Conservation (phyloP, 2,329 filamentous ascomycete genomes). For the Verticillium albo-atrum region DNA sequence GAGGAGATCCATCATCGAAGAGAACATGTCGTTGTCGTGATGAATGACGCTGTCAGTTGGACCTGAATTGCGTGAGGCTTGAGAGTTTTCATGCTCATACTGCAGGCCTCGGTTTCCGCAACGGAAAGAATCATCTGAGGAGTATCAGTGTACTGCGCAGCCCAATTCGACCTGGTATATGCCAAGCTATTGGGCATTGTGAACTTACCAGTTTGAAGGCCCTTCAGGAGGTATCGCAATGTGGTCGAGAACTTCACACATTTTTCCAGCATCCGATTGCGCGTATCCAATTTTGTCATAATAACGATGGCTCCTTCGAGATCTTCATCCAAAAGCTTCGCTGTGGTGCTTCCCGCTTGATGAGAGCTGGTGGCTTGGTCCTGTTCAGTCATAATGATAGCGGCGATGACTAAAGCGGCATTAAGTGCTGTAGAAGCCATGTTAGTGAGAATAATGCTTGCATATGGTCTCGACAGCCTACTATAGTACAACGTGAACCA, state of each 20-base stretch:
- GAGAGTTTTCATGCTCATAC: too few species aligned
- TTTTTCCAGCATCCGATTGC: conserved; percentile 8
- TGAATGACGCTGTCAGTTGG: too few species aligned
- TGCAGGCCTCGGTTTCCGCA: too few species aligned
- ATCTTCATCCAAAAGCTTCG: background rate
- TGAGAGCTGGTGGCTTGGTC: background rate
- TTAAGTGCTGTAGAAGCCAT: conserved; percentile 3
- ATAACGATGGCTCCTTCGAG: conserved; percentile 2
- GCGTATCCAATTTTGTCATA: conserved; percentile 4
- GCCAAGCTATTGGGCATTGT: background rate
- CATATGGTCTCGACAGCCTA: conserved; percentile 7
- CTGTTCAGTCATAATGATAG: conserved; percentile 6
- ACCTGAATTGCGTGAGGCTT: too few species aligned
- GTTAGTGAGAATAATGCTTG: background rate
- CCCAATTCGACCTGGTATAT: background rate
- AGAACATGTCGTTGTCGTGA: background rate
- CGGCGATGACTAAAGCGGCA: conserved; percentile 5
- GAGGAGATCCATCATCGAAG: background rate
- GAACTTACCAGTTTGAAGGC: conserved; percentile 1
- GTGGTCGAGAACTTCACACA: conserved; percentile 8
- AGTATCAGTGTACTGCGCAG: too few species aligned
- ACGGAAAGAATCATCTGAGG: too few species aligned
- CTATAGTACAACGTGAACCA: conserved; percentile 26
- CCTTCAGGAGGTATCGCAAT: conserved; percentile 3
- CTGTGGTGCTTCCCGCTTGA: background rate